Percentiles rank a stretch among this genome's conserved stretches.
These are phyloP conservation scores for Amanita subjunquillea DNA, from an alignment of 768 basidiomycete species.

Conservation along the genomic window DNA sequence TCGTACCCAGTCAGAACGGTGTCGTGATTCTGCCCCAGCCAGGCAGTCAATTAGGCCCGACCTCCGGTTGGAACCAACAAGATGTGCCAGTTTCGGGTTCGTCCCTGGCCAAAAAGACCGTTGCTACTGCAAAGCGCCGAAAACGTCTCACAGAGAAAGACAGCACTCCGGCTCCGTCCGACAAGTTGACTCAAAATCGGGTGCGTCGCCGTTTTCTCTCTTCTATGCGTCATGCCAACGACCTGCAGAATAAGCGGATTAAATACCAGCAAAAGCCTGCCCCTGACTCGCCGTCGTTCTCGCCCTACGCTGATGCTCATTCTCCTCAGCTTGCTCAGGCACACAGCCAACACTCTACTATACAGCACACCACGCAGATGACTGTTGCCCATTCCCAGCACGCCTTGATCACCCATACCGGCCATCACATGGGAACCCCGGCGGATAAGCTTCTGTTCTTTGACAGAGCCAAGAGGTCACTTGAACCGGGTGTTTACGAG, in stretches of 20 bases:
- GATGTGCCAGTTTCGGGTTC: slow-evolving; percentile 28
- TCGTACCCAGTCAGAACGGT: slow-evolving; percentile 27
- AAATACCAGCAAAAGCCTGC: slow-evolving; percentile 57
- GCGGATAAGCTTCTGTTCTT: slow-evolving; percentile 88
- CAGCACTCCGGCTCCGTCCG: slow-evolving; percentile 42
- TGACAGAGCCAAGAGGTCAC: slow-evolving; percentile 77
- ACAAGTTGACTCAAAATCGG: slow-evolving; percentile 37
- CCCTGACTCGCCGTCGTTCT: slow-evolving; percentile 42
- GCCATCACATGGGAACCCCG: slow-evolving; percentile 25
- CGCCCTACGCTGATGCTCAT: slow-evolving; percentile 33
- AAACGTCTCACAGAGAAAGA: slow-evolving; percentile 64
- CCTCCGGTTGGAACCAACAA: slow-evolving; percentile 20
- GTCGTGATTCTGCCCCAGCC: slow-evolving; percentile 44
- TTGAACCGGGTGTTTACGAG: slow-evolving; percentile 73
- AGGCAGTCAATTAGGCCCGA: slow-evolving; percentile 23
- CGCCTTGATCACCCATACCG: slow-evolving; percentile 16
- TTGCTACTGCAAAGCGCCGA: slow-evolving; percentile 41
- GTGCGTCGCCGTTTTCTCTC: slow-evolving; percentile 21
- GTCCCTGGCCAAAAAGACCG: slow-evolving; percentile 34
- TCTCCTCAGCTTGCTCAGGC: slow-evolving; percentile 29
- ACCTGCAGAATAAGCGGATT: slow-evolving; percentile 45
- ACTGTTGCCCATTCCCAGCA: slow-evolving; percentile 11
- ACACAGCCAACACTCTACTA: slow-evolving; percentile 16
- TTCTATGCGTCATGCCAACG: slow-evolving; percentile 1
- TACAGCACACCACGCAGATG: slow-evolving; percentile 11